phyloP scores from a whole-genome alignment of 805 yeast genomes.

The Lipomyces oligophaga region DNA sequence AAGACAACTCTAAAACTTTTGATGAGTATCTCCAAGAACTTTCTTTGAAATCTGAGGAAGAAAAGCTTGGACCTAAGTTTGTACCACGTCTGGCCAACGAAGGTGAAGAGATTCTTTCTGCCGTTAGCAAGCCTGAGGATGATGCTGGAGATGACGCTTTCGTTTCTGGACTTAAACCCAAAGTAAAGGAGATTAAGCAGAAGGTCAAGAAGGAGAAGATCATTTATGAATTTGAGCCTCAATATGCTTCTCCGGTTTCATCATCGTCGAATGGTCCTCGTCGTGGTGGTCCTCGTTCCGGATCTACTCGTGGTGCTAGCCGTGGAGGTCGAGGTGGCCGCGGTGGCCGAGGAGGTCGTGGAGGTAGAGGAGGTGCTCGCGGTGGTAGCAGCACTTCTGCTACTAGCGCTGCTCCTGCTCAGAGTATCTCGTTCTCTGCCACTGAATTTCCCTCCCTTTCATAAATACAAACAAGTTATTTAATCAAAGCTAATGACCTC shows the following conservation, averaged over 20 bases:
- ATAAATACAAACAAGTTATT: too few species aligned
- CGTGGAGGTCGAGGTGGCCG: slow-evolving; percentile 33
- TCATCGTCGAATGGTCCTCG: slow-evolving; percentile 8
- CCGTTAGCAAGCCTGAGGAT: slow-evolving; percentile 55
- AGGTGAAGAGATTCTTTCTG: slow-evolving; percentile 51
- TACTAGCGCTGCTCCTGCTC: slow-evolving; percentile 30
- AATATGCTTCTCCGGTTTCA: slow-evolving; percentile 22
- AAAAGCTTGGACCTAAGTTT: slow-evolving; percentile 32
- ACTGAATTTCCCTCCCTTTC: slow-evolving; percentile 27
- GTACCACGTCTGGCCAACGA: slow-evolving; percentile 49
- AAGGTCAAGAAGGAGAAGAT: slow-evolving; percentile 81
- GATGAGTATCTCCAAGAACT: slow-evolving; percentile 78
- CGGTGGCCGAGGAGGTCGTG: slow-evolving; percentile 36
- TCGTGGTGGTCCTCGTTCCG: slow-evolving; percentile 13
- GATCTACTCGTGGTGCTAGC: slow-evolving; percentile 34
- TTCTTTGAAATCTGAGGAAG: slow-evolving; percentile 14
- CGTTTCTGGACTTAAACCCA: slow-evolving; percentile 57
- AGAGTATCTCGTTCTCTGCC: slow-evolving; percentile 14
- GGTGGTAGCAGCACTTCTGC: slow-evolving; percentile 38
- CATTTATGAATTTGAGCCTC: slow-evolving; percentile 58
- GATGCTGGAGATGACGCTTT: slow-evolving; percentile 45
- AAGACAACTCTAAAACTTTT: slow-evolving; percentile 57
- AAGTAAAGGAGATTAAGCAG: slow-evolving; percentile 52
- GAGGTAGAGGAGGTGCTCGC: slow-evolving; percentile 34
- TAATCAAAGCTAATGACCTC: too few species aligned